Conservation (phyloP, 495 filamentous ascomycete species). For the Neurospora pannonica region DNA sequence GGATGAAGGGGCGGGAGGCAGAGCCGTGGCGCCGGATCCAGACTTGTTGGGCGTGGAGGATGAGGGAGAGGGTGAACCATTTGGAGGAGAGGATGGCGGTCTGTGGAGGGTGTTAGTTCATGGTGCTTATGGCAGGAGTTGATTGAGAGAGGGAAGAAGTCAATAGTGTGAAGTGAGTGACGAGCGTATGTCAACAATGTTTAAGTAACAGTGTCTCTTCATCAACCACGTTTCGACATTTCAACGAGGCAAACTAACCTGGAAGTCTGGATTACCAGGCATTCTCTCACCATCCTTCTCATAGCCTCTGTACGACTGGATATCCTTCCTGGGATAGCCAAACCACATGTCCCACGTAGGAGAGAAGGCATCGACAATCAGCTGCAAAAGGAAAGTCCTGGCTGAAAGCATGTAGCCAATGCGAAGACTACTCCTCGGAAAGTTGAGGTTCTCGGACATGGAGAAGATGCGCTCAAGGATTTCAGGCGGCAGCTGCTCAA, state of each 20-base stretch:
- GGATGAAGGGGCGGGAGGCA: background rate
- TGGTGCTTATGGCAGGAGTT: background rate
- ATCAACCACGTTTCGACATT: background rate
- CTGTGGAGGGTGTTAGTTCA: conserved; percentile 7
- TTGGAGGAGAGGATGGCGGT: conserved; percentile 19
- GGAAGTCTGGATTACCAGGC: conserved; percentile 23
- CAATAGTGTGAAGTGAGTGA: background rate
- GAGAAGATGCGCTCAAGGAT: conserved; percentile 33
- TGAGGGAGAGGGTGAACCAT: conserved; percentile 20
- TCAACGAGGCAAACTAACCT: conserved; percentile 15
- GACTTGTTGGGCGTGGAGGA: conserved; percentile 21
- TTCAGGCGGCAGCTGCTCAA: conserved; percentile 32
- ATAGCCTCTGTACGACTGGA: conserved; percentile 1
- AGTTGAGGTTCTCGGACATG: conserved; percentile 28
- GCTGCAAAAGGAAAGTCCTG: conserved; percentile 13
- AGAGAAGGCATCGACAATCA: conserved; percentile 24
- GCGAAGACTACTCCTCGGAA: conserved; percentile 25
- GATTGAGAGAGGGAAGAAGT: background rate
- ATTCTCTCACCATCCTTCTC: conserved; percentile 1
- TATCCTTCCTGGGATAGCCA: conserved; percentile 2
- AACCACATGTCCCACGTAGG: conserved; percentile 31
- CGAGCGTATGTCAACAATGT: background rate
- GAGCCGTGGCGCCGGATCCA: conserved; percentile 14
- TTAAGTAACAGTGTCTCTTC: background rate
- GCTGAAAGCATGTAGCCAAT: conserved; percentile 27